Conservation (phyloP, 106 monocot species). For the Cymbidium sinense region DNA sequence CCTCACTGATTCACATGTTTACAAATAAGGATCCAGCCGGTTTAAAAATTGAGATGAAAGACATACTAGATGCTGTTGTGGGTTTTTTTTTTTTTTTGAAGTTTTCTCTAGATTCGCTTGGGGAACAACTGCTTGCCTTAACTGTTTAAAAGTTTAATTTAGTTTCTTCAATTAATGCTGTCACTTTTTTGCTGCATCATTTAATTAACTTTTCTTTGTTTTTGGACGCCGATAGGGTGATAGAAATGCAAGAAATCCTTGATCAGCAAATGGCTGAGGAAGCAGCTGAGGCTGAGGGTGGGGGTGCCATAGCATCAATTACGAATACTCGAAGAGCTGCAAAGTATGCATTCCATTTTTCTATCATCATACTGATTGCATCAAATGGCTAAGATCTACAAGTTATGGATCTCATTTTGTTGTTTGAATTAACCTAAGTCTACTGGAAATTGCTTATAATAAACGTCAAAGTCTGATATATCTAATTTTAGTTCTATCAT, state of each 20-base stretch:
- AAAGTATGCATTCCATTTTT: conserved; percentile 39
- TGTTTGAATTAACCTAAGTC: neutral
- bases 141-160: neutral
- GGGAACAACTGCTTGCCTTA: neutral
- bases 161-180: neutral
- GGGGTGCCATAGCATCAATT: conserved; percentile 72
- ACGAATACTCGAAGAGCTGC: conserved; percentile 81
- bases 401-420: neutral
- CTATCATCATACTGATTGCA: neutral
- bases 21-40: neutral
- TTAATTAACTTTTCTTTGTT: conserved; percentile 4
- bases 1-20: neutral
- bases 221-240: conserved; percentile 42
- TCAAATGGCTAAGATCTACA: neutral
- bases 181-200: neutral
- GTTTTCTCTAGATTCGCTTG: neutral
- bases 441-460: neutral
- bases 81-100: neutral
- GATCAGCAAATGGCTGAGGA: conserved; percentile 97
- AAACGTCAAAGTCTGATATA: neutral
- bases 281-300: conserved; percentile 98
- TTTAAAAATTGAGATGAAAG: neutral
- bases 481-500: neutral
- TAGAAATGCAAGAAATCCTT: conserved; percentile 99
- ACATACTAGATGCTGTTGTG: neutral